phyloP scores from a whole-genome alignment of 257 asterid genomes.

The Hygrophila difformis region DNA sequence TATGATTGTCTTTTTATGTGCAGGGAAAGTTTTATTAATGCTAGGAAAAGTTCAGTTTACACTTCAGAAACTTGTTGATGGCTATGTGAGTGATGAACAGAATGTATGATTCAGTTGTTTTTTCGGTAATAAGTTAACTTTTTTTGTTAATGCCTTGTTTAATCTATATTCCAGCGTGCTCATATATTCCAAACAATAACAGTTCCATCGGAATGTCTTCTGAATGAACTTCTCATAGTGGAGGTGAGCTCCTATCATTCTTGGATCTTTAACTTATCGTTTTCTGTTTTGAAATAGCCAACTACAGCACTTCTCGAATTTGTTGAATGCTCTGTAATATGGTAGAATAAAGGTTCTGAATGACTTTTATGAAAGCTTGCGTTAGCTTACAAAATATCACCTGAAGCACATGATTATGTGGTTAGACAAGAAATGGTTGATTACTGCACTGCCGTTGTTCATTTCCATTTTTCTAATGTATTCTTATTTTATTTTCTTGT shows the following conservation, averaged over 20 bases:
- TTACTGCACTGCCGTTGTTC: background rate
- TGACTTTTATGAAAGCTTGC: background rate
- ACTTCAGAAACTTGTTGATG: conserved; percentile 50
- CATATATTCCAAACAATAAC: conserved; percentile 79
- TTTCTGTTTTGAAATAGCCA: conserved; percentile 1
- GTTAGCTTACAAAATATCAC: conserved; percentile 1
- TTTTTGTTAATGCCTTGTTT: conserved; percentile 6
- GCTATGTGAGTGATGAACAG: conserved; percentile 41
- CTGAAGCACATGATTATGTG: conserved; percentile 11
- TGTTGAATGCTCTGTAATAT: background rate
- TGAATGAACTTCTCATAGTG: conserved; percentile 69
- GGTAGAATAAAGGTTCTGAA: conserved; percentile 1
- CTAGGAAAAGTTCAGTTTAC: conserved; percentile 50
- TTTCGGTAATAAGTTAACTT: conserved; percentile 6
- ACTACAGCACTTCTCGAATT: too few species aligned
- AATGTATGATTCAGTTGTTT: too few species aligned
- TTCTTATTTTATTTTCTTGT: too few species aligned
- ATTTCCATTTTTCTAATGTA: background rate
- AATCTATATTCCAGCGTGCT: conserved; percentile 54
- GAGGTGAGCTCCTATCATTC: conserved; percentile 44
- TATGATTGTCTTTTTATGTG: conserved; percentile 4
- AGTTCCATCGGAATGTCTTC: conserved; percentile 82
- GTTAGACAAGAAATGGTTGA: conserved; percentile 13
- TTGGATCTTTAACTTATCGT: conserved; percentile 1
- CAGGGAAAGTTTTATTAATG: conserved; percentile 43